phyloP scores from a whole-genome alignment of 768 basidiomycete species.

The Brasilioporus rufonigricans region DNA sequence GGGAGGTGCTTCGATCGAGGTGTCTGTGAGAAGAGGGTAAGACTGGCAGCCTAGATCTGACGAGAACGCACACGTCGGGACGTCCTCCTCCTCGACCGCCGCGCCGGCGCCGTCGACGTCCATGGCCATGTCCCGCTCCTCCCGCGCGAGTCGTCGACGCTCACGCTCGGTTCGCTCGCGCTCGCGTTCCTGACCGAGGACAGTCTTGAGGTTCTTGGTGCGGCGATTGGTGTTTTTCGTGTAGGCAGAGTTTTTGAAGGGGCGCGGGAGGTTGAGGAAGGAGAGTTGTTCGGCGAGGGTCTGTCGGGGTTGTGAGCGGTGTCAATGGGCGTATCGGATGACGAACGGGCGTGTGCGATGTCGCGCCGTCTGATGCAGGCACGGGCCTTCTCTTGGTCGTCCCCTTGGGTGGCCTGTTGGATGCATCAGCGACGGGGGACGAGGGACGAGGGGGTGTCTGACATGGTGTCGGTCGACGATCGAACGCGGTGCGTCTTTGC shows the following conservation, averaged over 20 bases:
- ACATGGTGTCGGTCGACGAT: neutral
- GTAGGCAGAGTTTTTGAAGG: slow-evolving; percentile 76
- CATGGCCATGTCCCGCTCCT: slow-evolving; percentile 44
- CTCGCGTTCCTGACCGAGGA: slow-evolving; percentile 77
- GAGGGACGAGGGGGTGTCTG: neutral
- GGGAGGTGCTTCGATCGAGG: slow-evolving; percentile 82
- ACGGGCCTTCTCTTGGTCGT: neutral
- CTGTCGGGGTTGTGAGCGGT: slow-evolving; percentile 33
- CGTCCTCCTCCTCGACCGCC: slow-evolving; percentile 48
- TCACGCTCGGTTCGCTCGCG: slow-evolving; percentile 70
- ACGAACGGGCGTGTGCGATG: slow-evolving; percentile 1
- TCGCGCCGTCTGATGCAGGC: neutral
- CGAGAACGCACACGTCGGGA: slow-evolving; percentile 61
- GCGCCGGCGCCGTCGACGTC: slow-evolving; percentile 46
- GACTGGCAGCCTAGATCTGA: neutral
- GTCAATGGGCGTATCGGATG: neutral
- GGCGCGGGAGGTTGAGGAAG: slow-evolving; percentile 63
- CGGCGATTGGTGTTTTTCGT: slow-evolving; percentile 68
- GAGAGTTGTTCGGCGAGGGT: slow-evolving; percentile 74
- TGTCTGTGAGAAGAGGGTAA: slow-evolving; percentile 45
- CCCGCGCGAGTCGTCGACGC: slow-evolving; percentile 46
- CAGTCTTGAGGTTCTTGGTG: slow-evolving; percentile 77
- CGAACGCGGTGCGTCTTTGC: neutral
- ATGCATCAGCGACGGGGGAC: neutral
- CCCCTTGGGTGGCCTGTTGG: slow-evolving; percentile 5